phyloP scores from a whole-genome alignment of 208 protist species.

The Novymonas esmeraldas region DNA sequence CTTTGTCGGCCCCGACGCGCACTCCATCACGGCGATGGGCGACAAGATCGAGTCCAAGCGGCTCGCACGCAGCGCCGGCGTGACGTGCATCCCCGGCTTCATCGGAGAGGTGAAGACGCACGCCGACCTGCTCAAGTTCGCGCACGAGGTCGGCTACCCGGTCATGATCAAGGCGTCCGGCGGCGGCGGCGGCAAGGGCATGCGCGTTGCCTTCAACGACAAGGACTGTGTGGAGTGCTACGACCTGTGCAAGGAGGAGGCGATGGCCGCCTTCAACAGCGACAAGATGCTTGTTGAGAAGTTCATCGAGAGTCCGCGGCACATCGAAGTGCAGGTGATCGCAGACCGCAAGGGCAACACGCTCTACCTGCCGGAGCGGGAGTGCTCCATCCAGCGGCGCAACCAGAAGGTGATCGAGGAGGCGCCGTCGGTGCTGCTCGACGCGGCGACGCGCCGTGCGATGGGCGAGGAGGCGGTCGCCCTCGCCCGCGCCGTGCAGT shows the following conservation, averaged over 20 bases:
- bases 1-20: constrained; percentile 95
- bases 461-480: constrained; percentile 88
- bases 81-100: constrained; percentile 87
- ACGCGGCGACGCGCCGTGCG: constrained; percentile 49
- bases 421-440: constrained; percentile 79
- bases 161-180: constrained; percentile 97
- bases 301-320: constrained; percentile 89
- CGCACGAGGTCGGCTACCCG: constrained; percentile 90
- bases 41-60: constrained; percentile 93
- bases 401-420: constrained; percentile 97
- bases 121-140: constrained; percentile 47
- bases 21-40: constrained; percentile 95
- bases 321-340: constrained; percentile 96
- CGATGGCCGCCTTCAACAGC: constrained; percentile 92
- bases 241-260: constrained; percentile 93
- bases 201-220: constrained; percentile 90
- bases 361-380: constrained; percentile 95
- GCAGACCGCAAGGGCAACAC: constrained; percentile 91
- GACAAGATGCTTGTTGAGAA: constrained; percentile 94
- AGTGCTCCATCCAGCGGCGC: constrained; percentile 96
- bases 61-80: constrained; percentile 88
- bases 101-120: constrained; percentile 42
- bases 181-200: constrained; percentile 58
- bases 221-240: constrained; percentile 94
- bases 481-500: constrained; percentile 88